A percentile compares a stretch with the other conserved stretches of the same genome.
These are phyloP conservation scores for Kluyveromyces sp. DNA, from an alignment of 1,139 yeast genomes.

Conservation along the genomic window DNA sequence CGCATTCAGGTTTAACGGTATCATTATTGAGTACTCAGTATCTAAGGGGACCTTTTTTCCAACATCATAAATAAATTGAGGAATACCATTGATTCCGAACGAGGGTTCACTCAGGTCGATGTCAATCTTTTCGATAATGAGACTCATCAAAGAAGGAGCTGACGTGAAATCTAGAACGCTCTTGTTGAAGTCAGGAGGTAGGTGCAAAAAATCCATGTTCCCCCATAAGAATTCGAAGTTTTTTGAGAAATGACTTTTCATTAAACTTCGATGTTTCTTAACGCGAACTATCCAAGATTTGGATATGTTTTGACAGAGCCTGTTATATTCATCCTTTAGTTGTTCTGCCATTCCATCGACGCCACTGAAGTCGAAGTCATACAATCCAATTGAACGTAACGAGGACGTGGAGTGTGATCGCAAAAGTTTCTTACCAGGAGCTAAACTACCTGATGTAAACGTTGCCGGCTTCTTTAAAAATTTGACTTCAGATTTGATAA, in stretches of 20 bases:
- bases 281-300: slow-evolving; percentile 70
- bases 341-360: not conserved
- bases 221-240: slow-evolving; percentile 52
- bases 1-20: slow-evolving; percentile 51
- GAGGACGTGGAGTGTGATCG: slow-evolving; percentile 1
- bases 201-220: slow-evolving; percentile 35
- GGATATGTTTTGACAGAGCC: slow-evolving; percentile 45
- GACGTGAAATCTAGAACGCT: slow-evolving; percentile 51
- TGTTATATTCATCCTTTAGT: slow-evolving; percentile 9
- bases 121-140: slow-evolving; percentile 52
- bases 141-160: slow-evolving; percentile 57
- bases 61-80: slow-evolving; percentile 55
- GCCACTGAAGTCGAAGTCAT: not conserved
- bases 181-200: slow-evolving; percentile 44
- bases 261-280: slow-evolving; percentile 37
- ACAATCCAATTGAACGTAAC: not conserved
- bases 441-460: not conserved
- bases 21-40: slow-evolving; percentile 56
- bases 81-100: slow-evolving; percentile 46
- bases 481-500: slow-evolving; percentile 10
- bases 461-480: not conserved
- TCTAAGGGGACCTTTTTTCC: slow-evolving; percentile 82
- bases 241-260: slow-evolving; percentile 43
- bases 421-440: not conserved
- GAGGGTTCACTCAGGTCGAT: slow-evolving; percentile 48